Evolutionary conservation across 1,284 basidiomycete species (phyloP).

Genomic region (Leccinum subrobustum): DNA sequence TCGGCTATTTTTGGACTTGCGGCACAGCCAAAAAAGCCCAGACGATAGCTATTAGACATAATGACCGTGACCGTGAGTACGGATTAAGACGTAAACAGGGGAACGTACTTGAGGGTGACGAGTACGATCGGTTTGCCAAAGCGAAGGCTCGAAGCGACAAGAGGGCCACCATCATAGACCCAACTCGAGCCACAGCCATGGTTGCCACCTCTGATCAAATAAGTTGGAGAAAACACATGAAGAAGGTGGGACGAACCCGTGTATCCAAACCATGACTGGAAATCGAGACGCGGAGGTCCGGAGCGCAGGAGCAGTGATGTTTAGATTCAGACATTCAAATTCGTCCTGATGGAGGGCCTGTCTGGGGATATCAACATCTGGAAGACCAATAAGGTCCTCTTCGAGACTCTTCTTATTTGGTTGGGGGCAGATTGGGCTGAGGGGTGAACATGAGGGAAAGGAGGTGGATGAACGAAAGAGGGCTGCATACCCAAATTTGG

Average conservation of each 20-base stretch:
- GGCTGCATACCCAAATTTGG: slow-evolving; percentile 55
- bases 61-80: slow-evolving; percentile 12
- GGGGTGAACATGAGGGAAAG: slow-evolving; percentile 1
- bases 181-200: slow-evolving; percentile 71
- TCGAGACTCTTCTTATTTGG: slow-evolving; percentile 47
- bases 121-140: slow-evolving; percentile 63
- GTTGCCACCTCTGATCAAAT: slow-evolving; percentile 55
- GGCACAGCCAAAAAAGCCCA: slow-evolving; percentile 72
- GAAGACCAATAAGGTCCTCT: slow-evolving; percentile 60
- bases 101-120: slow-evolving; percentile 71
- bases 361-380: slow-evolving; percentile 49
- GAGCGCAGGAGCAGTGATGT: slow-evolving; percentile 68
- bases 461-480: slow-evolving; percentile 1
- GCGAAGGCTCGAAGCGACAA: slow-evolving; percentile 64
- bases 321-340: slow-evolving; percentile 74
- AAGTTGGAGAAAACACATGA: slow-evolving; percentile 11
- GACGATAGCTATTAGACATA: slow-evolving; percentile 53
- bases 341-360: slow-evolving; percentile 64
- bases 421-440: slow-evolving; percentile 76
- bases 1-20: slow-evolving; percentile 60
- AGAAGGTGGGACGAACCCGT: slow-evolving; percentile 52
- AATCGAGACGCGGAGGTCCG: slow-evolving; percentile 48
- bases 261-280: slow-evolving; percentile 79
- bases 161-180: slow-evolving; percentile 68
- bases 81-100: slow-evolving; percentile 19